A percentile compares a stretch with the other conserved stretches of the same genome.
Conservation (phyloP, 305 asterid genomes). For the Euphrasia arctica region DNA sequence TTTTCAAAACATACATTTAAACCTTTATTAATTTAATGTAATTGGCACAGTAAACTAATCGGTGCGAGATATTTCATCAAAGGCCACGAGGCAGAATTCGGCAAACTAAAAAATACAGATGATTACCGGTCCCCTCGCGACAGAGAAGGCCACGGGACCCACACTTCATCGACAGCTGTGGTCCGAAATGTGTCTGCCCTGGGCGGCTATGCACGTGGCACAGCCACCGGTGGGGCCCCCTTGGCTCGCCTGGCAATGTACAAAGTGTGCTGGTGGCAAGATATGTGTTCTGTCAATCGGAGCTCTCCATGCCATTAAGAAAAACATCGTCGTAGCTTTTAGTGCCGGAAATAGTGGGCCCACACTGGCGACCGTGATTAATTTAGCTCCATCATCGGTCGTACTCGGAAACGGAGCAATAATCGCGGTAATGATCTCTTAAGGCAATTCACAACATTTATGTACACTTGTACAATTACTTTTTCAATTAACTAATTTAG, state of each 20-base stretch:
- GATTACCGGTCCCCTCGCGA: slow-evolving; percentile 85
- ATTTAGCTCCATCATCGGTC: slow-evolving; percentile 63
- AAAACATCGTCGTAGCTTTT: slow-evolving; percentile 61
- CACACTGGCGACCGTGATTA: slow-evolving; percentile 43
- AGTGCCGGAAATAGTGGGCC: slow-evolving; percentile 98
- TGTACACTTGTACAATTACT: too few relatives aligned
- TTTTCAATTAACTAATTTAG: too few relatives aligned
- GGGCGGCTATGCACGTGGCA: slow-evolving; percentile 77
- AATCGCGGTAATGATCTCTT: slow-evolving; percentile 46
- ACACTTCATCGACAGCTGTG: slow-evolving; percentile 23
- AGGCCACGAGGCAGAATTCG: slow-evolving; percentile 57
- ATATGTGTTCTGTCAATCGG: slow-evolving; percentile 62
- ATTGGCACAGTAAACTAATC: slow-evolving; percentile 52
- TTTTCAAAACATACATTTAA: too few relatives aligned
- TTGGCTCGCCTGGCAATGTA: slow-evolving; percentile 75
- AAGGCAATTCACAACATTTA: too few relatives aligned
- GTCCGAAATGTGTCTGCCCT: slow-evolving; percentile 43
- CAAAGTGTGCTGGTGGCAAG: slow-evolving; percentile 81
- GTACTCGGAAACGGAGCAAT: slow-evolving; percentile 59
- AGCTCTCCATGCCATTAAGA: slow-evolving; percentile 70
- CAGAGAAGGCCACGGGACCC: slow-evolving; percentile 89
- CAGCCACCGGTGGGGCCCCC: slow-evolving; percentile 85
- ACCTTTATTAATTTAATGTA: too few relatives aligned
- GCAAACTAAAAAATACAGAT: slow-evolving; percentile 41
- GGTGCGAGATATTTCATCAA: slow-evolving; percentile 80